Percentiles rank a stretch among this genome's conserved stretches.
phyloP scores from a whole-genome alignment of 2,329 filamentous ascomycete species.

The Fusarium incarnatum region DNA sequence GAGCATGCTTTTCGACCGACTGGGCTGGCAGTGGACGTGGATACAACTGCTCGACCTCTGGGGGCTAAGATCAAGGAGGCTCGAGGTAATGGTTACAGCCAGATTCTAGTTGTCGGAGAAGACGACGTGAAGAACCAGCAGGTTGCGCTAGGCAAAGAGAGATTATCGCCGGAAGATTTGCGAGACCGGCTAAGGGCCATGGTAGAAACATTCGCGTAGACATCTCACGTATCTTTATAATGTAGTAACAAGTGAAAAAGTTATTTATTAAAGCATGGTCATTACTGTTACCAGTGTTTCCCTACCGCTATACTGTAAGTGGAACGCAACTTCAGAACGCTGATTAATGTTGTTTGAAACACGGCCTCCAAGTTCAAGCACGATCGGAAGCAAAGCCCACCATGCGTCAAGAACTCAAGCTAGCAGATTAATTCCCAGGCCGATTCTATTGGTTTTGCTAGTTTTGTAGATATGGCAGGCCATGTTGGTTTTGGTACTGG shows the following conservation, averaged over 20 bases:
- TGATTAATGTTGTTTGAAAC: not conserved
- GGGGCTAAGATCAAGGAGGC: slow-evolving; percentile 79
- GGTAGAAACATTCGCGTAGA: slow-evolving; percentile 62
- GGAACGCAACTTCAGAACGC: slow-evolving; percentile 10
- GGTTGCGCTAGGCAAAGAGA: slow-evolving; percentile 59
- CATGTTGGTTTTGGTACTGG: no score
- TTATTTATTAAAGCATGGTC: slow-evolving; percentile 15
- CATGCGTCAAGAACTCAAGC: not conserved
- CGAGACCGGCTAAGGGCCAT: slow-evolving; percentile 59
- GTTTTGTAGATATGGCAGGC: no score
- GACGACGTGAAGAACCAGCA: slow-evolving; percentile 69
- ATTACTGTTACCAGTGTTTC: slow-evolving; percentile 3
- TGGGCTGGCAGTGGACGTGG: slow-evolving; percentile 75
- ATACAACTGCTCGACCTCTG: slow-evolving; percentile 71
- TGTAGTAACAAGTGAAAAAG: slow-evolving; percentile 11
- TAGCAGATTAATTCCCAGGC: not conserved
- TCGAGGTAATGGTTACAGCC: slow-evolving; percentile 76
- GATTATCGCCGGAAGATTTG: slow-evolving; percentile 59
- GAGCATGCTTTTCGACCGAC: slow-evolving; percentile 66
- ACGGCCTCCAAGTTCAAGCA: not conserved
- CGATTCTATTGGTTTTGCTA: no score
- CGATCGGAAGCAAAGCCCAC: not conserved
- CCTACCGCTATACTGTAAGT: slow-evolving; percentile 13
- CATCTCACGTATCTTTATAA: slow-evolving; percentile 2
- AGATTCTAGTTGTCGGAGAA: slow-evolving; percentile 78